These are phyloP conservation scores for Microstegium vimineum DNA, from an alignment of 176 grass and related monocot species.

Conservation along the genomic window DNA sequence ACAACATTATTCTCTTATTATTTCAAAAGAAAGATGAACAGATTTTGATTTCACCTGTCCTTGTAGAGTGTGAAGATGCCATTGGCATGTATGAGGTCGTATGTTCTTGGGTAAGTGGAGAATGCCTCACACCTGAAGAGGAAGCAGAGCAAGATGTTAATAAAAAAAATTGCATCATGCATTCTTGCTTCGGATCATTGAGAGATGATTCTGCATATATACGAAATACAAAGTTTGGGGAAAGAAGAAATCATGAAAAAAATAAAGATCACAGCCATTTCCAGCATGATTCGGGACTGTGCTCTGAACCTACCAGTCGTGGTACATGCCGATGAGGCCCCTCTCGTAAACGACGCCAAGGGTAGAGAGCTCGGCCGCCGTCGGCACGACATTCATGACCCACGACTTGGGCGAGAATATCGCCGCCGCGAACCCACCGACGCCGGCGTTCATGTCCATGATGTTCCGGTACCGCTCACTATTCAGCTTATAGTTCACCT, in stretches of 20 bases:
- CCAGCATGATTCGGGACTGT: not conserved
- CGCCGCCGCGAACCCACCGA: conserved; percentile 76
- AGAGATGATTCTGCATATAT: not conserved
- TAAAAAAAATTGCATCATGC: not conserved
- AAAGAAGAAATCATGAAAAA: not conserved
- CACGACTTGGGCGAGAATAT: conserved; percentile 72
- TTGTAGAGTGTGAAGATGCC: conserved; percentile 74
- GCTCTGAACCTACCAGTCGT: conserved; percentile 56
- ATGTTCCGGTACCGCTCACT: conserved; percentile 67
- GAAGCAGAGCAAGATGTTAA: not conserved
- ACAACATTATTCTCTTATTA: not conserved
- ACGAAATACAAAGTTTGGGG: not conserved
- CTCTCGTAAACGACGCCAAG: conserved; percentile 72
- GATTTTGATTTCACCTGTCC: conserved; percentile 39
- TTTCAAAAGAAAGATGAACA: not conserved
- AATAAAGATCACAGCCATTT: not conserved
- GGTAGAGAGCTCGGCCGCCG: conserved; percentile 55
- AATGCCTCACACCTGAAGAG: conserved; percentile 88
- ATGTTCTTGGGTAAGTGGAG: conserved; percentile 94
- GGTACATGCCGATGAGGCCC: conserved; percentile 89
- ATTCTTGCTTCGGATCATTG: not conserved
- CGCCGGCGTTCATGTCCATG: conserved; percentile 95
- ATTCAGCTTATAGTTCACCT: conserved; percentile 56
- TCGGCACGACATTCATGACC: conserved; percentile 93
- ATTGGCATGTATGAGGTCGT: conserved; percentile 83